These are phyloP conservation scores for Penicillium steckii DNA, from an alignment of 495 filamentous ascomycete species.

Conservation along the genomic window DNA sequence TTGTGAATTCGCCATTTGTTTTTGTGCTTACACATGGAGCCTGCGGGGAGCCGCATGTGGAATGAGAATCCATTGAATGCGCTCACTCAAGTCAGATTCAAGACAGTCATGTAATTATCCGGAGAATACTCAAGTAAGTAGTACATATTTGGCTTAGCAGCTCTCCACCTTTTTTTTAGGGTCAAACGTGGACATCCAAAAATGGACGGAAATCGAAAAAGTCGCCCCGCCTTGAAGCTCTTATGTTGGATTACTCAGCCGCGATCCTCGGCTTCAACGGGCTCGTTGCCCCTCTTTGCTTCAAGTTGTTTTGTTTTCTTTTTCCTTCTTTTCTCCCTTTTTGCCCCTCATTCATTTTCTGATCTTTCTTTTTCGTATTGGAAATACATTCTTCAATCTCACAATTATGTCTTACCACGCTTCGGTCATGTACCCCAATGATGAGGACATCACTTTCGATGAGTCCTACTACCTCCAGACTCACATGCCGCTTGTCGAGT, in stretches of 20 bases:
- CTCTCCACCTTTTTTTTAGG: no score
- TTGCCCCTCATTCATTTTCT: neutral
- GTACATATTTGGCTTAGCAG: no score
- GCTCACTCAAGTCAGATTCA: no score
- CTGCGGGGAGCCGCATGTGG: neutral
- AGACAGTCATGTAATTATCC: no score
- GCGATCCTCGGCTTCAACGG: neutral
- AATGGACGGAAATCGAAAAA: no score
- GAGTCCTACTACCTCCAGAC: slow-evolving; percentile 26
- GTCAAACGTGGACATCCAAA: no score
- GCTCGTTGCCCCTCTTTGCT: neutral
- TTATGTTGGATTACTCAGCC: no score
- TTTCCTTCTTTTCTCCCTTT: neutral
- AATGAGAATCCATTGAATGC: no score
- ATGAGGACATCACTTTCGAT: slow-evolving; percentile 20
- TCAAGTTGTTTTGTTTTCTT: neutral
- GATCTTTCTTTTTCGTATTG: neutral
- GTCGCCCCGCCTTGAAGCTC: no score
- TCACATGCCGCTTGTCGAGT: slow-evolving; percentile 28
- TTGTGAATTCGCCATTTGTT: no score
- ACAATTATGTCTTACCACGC: slow-evolving; percentile 20
- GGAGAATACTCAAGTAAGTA: no score
- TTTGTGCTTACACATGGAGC: neutral
- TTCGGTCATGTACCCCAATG: slow-evolving; percentile 25
- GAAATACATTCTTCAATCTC: neutral